A percentile compares a stretch with the other conserved stretches of the same genome.
Conservation (phyloP, 2,329 filamentous ascomycete species). For the Colletotrichum viniferum region DNA sequence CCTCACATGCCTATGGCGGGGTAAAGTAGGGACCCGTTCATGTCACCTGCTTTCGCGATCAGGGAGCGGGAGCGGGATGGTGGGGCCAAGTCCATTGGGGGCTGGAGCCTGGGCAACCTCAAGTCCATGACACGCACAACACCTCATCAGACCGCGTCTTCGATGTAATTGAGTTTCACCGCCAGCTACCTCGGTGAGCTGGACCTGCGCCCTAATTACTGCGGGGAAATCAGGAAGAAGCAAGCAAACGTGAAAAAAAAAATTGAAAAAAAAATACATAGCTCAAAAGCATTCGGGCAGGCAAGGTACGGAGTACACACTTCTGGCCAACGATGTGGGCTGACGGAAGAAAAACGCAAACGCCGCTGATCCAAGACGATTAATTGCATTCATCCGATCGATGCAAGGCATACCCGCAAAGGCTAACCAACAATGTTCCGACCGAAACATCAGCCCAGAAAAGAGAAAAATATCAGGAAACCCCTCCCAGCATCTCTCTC, state of each 20-base stretch:
- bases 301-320: neutral
- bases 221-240: neutral
- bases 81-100: neutral
- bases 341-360: neutral
- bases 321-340: neutral
- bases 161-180: slow-evolving; percentile 5
- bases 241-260: neutral
- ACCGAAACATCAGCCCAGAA: neutral
- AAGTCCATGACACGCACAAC: slow-evolving; percentile 19
- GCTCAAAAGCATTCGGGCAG: neutral
- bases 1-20: neutral
- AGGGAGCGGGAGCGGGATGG: neutral
- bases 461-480: neutral
- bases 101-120: neutral
- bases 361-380: neutral
- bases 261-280: neutral
- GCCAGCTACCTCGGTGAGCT: neutral
- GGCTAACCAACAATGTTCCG: neutral
- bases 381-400: neutral
- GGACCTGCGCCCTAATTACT: neutral
- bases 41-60: slow-evolving; percentile 22
- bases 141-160: slow-evolving; percentile 12
- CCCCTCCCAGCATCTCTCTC: neutral
- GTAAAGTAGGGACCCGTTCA: neutral
- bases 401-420: neutral